These are phyloP conservation scores for Piper betle DNA, from an alignment of 164 flowering plant species.

Conservation along the genomic window DNA sequence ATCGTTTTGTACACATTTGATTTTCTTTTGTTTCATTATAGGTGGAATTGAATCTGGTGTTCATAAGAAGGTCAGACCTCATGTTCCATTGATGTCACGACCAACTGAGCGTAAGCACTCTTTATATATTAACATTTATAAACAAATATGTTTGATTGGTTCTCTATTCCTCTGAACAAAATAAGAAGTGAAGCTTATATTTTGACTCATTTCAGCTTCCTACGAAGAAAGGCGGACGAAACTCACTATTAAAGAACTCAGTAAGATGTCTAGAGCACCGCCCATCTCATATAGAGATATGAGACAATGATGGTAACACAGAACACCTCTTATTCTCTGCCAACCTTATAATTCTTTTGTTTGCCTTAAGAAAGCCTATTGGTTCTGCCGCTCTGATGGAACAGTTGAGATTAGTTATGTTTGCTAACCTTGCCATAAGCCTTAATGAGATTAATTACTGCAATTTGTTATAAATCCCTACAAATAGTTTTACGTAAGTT, in stretches of 20 bases:
- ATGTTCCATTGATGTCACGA: conserved; percentile 54
- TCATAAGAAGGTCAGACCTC: conserved; percentile 22
- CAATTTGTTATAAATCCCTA: too few relatives aligned
- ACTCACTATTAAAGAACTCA: conserved; percentile 9
- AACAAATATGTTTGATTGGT: not conserved
- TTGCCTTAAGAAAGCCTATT: too few relatives aligned
- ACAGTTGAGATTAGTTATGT: too few relatives aligned
- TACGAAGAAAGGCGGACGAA: conserved; percentile 55
- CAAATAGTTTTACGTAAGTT: too few relatives aligned
- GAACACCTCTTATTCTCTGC: too few relatives aligned
- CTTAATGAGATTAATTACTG: too few relatives aligned
- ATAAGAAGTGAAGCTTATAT: not conserved
- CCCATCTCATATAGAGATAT: too few relatives aligned
- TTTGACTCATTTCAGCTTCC: conserved; percentile 38
- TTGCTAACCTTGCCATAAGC: too few relatives aligned
- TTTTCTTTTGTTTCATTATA: conserved; percentile 12
- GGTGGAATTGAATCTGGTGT: conserved; percentile 19
- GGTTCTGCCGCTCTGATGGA: too few relatives aligned
- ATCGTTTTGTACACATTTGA: not conserved
- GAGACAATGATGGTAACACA: too few relatives aligned
- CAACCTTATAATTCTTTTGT: too few relatives aligned
- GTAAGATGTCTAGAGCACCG: not conserved
- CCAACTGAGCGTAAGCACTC: conserved; percentile 73
- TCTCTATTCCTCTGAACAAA: not conserved
- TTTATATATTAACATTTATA: not conserved